Conservation (phyloP, 495 filamentous ascomycete species). For the Extremus antarcticus region DNA sequence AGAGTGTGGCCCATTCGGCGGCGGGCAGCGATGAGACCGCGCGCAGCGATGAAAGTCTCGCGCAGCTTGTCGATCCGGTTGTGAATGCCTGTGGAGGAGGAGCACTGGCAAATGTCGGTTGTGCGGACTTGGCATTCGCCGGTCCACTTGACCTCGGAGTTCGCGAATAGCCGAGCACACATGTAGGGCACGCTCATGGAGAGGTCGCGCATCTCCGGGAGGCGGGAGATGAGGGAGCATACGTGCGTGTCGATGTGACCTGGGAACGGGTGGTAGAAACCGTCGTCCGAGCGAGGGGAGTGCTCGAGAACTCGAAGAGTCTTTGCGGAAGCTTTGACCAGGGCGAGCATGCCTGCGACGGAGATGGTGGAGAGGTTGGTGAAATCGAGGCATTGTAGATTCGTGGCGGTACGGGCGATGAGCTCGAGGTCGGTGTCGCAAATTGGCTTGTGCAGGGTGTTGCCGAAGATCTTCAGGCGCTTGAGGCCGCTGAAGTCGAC, state of each 20-base stretch:
- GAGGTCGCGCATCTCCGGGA: conserved; percentile 37
- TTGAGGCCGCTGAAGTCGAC: conserved; percentile 38
- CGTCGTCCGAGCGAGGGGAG: conserved; percentile 38
- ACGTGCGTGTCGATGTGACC: conserved; percentile 33
- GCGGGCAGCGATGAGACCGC: conserved; percentile 29
- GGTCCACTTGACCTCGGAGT: conserved; percentile 33
- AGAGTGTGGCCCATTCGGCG: conserved; percentile 21
- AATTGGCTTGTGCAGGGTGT: conserved; percentile 42
- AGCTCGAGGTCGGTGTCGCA: conserved; percentile 37
- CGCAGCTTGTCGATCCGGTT: conserved; percentile 20
- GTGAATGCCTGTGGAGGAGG: conserved; percentile 1
- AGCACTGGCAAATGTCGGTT: conserved; percentile 33
- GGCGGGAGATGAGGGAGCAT: conserved; percentile 37
- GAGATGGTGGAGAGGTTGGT: conserved; percentile 41
- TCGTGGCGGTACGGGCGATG: conserved; percentile 40
- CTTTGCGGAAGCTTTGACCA: conserved; percentile 36
- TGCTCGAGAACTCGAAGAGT: conserved; percentile 44
- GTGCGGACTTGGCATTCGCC: conserved; percentile 43
- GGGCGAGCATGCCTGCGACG: conserved; percentile 38
- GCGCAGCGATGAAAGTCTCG: conserved; percentile 32
- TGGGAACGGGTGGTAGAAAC: conserved; percentile 38
- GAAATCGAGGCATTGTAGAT: conserved; percentile 41
- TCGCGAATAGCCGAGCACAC: conserved; percentile 39
- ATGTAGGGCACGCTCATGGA: conserved; percentile 39
- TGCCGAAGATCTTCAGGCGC: conserved; percentile 43